Evolutionary conservation across 1,284 basidiomycete species (phyloP).

Genomic region (Jaminaea rosea): DNA sequence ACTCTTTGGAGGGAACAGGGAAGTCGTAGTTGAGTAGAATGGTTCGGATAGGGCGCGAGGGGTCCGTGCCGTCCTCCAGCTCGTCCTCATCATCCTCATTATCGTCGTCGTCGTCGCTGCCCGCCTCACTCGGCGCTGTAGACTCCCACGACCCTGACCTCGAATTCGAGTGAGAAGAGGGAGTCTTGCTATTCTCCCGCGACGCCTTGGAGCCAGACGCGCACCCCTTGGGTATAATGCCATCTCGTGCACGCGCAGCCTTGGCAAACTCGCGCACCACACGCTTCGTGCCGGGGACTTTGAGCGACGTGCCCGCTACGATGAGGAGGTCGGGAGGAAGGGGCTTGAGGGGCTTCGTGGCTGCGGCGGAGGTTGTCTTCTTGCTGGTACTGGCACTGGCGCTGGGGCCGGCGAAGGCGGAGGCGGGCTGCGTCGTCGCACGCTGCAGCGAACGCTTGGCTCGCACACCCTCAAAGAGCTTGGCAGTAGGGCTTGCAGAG

Average conservation of each 20-base stretch:
- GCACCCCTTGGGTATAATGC: neutral
- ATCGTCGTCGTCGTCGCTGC: constrained; percentile 17
- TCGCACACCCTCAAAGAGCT: neutral
- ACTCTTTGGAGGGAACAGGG: constrained; percentile 71
- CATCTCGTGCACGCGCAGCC: constrained; percentile 57
- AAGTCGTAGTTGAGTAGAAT: constrained; percentile 84
- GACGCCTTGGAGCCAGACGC: neutral
- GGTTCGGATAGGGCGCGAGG: constrained; percentile 55
- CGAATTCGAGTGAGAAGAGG: neutral
- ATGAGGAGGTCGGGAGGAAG: constrained; percentile 74
- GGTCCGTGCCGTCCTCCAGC: constrained; percentile 8
- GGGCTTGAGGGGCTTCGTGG: constrained; percentile 24
- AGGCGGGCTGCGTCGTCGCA: neutral
- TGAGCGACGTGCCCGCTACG: constrained; percentile 91
- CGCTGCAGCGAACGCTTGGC: neutral
- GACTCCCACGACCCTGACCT: neutral
- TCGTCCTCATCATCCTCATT: constrained; percentile 17
- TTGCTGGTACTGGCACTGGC: too few species aligned
- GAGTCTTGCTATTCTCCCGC: neutral
- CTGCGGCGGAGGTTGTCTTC: neutral
- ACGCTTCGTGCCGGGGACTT: constrained; percentile 84
- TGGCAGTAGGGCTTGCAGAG: too few species aligned
- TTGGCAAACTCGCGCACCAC: constrained; percentile 88
- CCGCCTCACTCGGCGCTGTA: neutral
- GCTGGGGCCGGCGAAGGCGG: neutral